Evolutionary conservation across 208 protist species (phyloP), one percentile per base, ranked within the genome.

Genomic region (Crithidia expoeki): DNA sequence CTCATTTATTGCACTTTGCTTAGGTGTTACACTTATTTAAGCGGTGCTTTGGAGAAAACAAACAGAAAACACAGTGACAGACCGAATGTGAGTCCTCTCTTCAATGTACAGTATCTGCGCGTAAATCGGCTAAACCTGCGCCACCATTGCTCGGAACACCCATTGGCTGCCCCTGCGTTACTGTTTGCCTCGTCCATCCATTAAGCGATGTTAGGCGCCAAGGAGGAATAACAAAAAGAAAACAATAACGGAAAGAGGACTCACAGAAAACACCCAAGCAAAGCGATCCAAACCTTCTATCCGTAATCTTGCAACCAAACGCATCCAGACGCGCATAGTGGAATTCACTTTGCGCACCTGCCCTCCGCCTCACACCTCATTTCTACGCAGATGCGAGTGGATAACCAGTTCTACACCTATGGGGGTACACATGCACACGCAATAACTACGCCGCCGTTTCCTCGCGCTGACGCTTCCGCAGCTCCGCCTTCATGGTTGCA

Each of bases 401-500:
- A n/a, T n/a, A n/a, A n/a, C n/a, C n/a, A n/a, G n/a, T n/a, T n/a
- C n/a, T n/a, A n/a, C n/a, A n/a, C n/a, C n/a, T n/a, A n/a, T n/a
- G n/a, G n/a, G 47, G 3, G 47, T 28, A 28, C 16, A n/a, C 32
- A 0, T n/a, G 55, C 30, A 27, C 27, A 50, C 36, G 16, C 32
- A 10, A 64, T 27, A 49, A 12, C 21, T 47, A 23, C 53, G 53
- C 60, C 70, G 52, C 53, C 56, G 57, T 36, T 42, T 71, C 68
- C 51, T 72, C 68, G 25, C 60, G 67, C 60, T 75, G 67, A n/a
- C 66, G 58, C 59, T 80, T 69, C 27, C 69, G 65, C 51, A 72
- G 51, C 55, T 79, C 66, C 4, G 61, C 56, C 60, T 78, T 76
- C 63, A 90, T 60, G 21, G 79, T 71, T 25, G 66, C 55, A 4